phyloP scores from a whole-genome alignment of 2,329 filamentous ascomycete genomes.

The Rhynchosporium agropyri region DNA sequence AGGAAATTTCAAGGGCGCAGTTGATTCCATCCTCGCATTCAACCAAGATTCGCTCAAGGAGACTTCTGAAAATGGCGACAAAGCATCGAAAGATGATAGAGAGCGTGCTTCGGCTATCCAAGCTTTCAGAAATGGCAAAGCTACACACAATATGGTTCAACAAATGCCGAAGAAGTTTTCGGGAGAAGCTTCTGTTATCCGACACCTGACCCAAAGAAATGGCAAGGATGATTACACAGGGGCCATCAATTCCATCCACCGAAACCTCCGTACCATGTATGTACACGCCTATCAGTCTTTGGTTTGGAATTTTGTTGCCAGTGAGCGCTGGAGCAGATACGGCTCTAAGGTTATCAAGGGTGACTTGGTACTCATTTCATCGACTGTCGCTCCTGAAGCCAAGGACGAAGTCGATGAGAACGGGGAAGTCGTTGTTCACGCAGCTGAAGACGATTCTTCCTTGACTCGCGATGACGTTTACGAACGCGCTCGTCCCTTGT shows the following conservation, averaged over 20 bases:
- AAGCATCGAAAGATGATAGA: slow-evolving; percentile 73
- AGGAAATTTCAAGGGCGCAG: slow-evolving; percentile 78
- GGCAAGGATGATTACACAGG: slow-evolving; percentile 71
- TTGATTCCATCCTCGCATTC: slow-evolving; percentile 76
- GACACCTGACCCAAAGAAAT: slow-evolving; percentile 60
- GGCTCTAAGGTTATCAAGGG: slow-evolving; percentile 77
- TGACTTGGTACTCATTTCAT: slow-evolving; percentile 59
- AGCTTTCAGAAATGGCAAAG: slow-evolving; percentile 66
- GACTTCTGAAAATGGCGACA: slow-evolving; percentile 50
- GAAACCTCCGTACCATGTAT: slow-evolving; percentile 89
- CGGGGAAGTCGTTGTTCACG: slow-evolving; percentile 52
- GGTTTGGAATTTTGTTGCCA: slow-evolving; percentile 88
- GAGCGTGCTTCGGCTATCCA: slow-evolving; percentile 78
- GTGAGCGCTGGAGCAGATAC: slow-evolving; percentile 76
- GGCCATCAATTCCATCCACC: slow-evolving; percentile 76
- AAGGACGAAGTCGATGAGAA: slow-evolving; percentile 44
- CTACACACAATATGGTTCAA: slow-evolving; percentile 62
- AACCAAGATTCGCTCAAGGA: slow-evolving; percentile 58
- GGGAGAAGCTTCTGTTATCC: slow-evolving; percentile 78
- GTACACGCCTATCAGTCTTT: slow-evolving; percentile 95
- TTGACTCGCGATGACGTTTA: slow-evolving; percentile 58
- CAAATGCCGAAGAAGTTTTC: slow-evolving; percentile 75
- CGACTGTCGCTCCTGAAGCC: slow-evolving; percentile 17
- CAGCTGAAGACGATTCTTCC: slow-evolving; percentile 58
- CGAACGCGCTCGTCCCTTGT: slow-evolving; percentile 72